Base-by-base conservation (phyloP, 768 basidiomycete genomes). In the Xerocomus potaroensis region DNA sequence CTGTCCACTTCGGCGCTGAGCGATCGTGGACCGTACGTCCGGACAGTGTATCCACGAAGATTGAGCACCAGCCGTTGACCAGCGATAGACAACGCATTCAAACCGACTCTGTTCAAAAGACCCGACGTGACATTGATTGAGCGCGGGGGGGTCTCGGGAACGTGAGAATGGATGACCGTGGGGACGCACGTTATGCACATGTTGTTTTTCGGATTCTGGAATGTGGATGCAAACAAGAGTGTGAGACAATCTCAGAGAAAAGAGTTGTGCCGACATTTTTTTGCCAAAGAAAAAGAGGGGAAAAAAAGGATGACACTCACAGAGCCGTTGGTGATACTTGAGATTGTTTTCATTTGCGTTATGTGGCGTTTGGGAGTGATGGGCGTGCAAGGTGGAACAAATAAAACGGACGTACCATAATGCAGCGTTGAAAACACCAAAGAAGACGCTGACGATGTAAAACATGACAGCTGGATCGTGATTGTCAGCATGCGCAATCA, bases 11-110 rank as follows among this genome's bases (percentile, higher is more conserved):
- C 56, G 2, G 43, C 30, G 19, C 56, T 58, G 11, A 58, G 36
- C 8, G 46, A 32, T 27, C 43, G 43, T 0, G 43, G 30, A 1
- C 32, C n/a, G 18, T 49, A 48, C 5, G 48, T 12, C 16, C 46
- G 48, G 14, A 33, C 45, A 6, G 18, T 30, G 24, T 58, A 55
- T 54, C 43, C 47, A 31, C 37, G 45, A 30, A 50, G 52, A 36
- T 47, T 58, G 47, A 48, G 48, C 43, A 49, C 57, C 33, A 48
- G 59, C 49, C 49, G 60, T 48, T 42, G 62, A 42, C 35, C 55
- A 29, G 43, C 51, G 45, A 49, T 48, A 35, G 34, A 66, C 56
- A 54, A 36, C 16, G 56, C 6, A n/a, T 51, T 51, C 24, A 46
- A n/a, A 8, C 45, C 40, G 12, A 53, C 39, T 10, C 54, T 56